A percentile compares a stretch with the other conserved stretches of the same genome.
Conservation (phyloP, 352 stramenopile genomes). For the Phytopythium oedochilum region DNA sequence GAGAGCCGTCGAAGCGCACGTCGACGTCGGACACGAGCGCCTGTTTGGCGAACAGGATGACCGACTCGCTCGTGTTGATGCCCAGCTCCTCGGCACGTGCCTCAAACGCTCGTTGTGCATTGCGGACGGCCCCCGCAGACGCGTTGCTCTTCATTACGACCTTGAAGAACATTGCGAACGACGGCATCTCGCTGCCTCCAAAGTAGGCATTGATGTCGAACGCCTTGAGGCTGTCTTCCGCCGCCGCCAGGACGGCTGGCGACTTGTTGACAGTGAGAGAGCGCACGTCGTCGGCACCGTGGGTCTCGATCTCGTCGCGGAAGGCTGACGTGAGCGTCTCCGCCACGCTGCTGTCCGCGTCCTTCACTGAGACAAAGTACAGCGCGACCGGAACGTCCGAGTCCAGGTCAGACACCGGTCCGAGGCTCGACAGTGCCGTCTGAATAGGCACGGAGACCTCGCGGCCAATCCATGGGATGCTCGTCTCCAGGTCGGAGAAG, state of each 20-base stretch:
- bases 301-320: slow-evolving; percentile 1
- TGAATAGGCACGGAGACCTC: background rate
- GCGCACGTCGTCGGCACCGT: background rate
- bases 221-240: background rate
- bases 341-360: background rate
- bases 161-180: slow-evolving; percentile 3
- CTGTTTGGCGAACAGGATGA: slow-evolving; percentile 11
- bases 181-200: background rate
- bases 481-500: slow-evolving; percentile 11
- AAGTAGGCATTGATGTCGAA: slow-evolving; percentile 3
- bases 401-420: background rate
- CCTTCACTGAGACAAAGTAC: slow-evolving; percentile 3
- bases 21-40: slow-evolving; percentile 2
- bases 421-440: background rate
- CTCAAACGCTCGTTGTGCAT: slow-evolving; percentile 8
- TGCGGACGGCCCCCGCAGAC: slow-evolving; percentile 5
- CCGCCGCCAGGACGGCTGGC: background rate
- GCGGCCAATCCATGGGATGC: slow-evolving; percentile 9
- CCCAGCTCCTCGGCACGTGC: slow-evolving; percentile 1
- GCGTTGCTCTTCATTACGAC: background rate
- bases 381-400: slow-evolving; percentile 1
- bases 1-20: background rate
- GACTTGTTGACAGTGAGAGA: background rate
- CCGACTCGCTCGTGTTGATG: slow-evolving; percentile 5
- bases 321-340: background rate